phyloP scores from a whole-genome alignment of 202 grass and related monocot species.

The Digitaria exilis region DNA sequence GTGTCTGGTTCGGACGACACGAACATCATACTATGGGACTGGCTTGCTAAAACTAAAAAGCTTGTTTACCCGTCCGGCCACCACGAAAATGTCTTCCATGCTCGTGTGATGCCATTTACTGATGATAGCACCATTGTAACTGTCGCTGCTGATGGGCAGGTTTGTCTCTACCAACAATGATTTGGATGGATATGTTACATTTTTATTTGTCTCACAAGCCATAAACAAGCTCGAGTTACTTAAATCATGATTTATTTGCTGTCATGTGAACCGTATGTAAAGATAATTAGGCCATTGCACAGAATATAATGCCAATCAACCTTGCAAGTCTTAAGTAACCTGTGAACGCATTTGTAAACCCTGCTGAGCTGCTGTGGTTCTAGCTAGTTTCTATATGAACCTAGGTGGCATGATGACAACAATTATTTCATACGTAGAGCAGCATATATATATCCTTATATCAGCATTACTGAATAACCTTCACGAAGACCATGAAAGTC shows the following conservation, averaged over 20 bases:
- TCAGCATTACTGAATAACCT: background rate
- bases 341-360: background rate
- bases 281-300: background rate
- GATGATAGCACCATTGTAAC: slow-evolving; percentile 66
- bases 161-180: slow-evolving; percentile 39
- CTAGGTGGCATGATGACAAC: background rate
- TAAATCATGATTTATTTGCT: slow-evolving; percentile 27
- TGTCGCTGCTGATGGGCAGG: slow-evolving; percentile 79
- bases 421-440: background rate
- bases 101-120: slow-evolving; percentile 76
- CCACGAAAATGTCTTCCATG: slow-evolving; percentile 73
- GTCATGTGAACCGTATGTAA: background rate
- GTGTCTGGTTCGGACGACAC: slow-evolving; percentile 86
- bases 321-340: background rate
- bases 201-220: background rate
- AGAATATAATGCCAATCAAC: background rate
- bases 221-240: background rate
- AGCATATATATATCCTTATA: background rate
- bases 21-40: slow-evolving; percentile 82
- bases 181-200: background rate
- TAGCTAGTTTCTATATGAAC: background rate
- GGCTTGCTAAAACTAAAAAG: slow-evolving; percentile 60
- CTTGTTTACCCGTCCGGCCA: slow-evolving; percentile 81
- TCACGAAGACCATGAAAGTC: background rate
- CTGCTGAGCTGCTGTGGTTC: background rate